Percentiles rank a stretch among this genome's conserved stretches.
Conservation (phyloP, 192 early-diverging fungal species). For the Geranomyces variabilis region DNA sequence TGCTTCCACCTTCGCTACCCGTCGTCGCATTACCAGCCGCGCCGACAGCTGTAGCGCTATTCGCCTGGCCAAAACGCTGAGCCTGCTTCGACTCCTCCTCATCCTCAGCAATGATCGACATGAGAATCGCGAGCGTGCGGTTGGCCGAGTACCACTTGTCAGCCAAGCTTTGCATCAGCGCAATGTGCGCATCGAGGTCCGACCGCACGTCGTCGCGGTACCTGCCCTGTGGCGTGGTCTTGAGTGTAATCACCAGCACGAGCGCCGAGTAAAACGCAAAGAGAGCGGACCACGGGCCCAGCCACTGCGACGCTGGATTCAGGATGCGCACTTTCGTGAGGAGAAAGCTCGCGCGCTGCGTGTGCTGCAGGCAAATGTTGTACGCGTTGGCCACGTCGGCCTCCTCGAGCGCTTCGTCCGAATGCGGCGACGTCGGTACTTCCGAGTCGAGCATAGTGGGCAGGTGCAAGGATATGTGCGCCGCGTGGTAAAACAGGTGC, state of each 20-base stretch:
- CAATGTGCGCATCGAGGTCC: slow-evolving; percentile 19
- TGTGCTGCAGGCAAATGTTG: slow-evolving; percentile 20
- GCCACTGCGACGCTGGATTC: neutral
- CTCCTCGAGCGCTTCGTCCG: neutral
- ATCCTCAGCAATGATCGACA: slow-evolving; percentile 9
- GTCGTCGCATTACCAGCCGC: neutral
- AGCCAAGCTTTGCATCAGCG: neutral
- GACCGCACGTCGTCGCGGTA: neutral
- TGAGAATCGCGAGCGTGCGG: slow-evolving; percentile 7
- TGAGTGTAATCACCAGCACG: slow-evolving; percentile 21
- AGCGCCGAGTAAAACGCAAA: slow-evolving; percentile 20
- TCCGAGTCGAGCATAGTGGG: slow-evolving; percentile 20
- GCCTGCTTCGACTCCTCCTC: neutral
- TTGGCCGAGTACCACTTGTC: slow-evolving; percentile 3
- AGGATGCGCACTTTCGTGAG: neutral
- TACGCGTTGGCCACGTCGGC: neutral
- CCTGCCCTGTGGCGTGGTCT: neutral
- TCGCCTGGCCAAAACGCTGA: neutral
- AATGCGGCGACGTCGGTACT: neutral
- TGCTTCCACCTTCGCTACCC: neutral
- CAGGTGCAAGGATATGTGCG: slow-evolving; percentile 24
- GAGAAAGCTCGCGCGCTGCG: neutral
- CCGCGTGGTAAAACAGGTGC: slow-evolving; percentile 30
- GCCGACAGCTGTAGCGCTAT: neutral
- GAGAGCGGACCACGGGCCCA: slow-evolving; percentile 17